Percentiles rank a stretch among this genome's conserved stretches.
These are phyloP conservation scores for Neofusicoccum cordaticola DNA, from an alignment of 2,329 filamentous ascomycete genomes.

Conservation along the genomic window DNA sequence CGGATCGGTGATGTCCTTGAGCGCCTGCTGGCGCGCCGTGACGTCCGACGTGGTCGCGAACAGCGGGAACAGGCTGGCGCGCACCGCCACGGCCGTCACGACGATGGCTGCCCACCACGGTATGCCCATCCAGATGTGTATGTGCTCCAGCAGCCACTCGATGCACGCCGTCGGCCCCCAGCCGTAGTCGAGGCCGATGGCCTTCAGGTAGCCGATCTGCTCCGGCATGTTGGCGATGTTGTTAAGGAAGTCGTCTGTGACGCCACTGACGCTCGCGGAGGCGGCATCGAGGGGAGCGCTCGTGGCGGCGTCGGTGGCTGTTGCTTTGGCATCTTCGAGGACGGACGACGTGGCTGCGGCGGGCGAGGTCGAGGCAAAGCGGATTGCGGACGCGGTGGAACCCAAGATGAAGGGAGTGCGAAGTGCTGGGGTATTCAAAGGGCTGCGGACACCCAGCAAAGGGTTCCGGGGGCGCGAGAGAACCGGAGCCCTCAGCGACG, in stretches of 20 bases:
- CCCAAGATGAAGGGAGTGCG: neutral
- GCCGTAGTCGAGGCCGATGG: slow-evolving; percentile 83
- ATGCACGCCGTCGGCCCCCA: slow-evolving; percentile 72
- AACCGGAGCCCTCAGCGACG: neutral
- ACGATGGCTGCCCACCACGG: slow-evolving; percentile 82
- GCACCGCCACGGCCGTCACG: slow-evolving; percentile 62
- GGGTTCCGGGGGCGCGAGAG: neutral
- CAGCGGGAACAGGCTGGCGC: slow-evolving; percentile 64
- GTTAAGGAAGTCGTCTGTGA: slow-evolving; percentile 19
- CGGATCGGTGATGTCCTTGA: slow-evolving; percentile 58
- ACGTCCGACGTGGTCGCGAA: slow-evolving; percentile 62
- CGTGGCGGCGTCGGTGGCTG: slow-evolving; percentile 8
- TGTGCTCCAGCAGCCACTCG: slow-evolving; percentile 75
- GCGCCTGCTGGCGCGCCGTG: slow-evolving; percentile 58
- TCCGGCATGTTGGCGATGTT: slow-evolving; percentile 62
- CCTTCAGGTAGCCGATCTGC: slow-evolving; percentile 76
- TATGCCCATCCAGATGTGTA: slow-evolving; percentile 71
- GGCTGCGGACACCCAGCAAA: neutral
- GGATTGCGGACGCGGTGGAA: slow-evolving; percentile 3
- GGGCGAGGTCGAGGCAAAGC: slow-evolving; percentile 15
- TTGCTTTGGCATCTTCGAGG: slow-evolving; percentile 16
- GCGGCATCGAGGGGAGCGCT: slow-evolving; percentile 5
- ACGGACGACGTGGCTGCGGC: slow-evolving; percentile 19
- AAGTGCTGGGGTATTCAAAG: neutral
- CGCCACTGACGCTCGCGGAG: neutral